Conservation (phyloP, 2,329 filamentous ascomycete genomes). For the Myriosclerotinia curreyana region DNA sequence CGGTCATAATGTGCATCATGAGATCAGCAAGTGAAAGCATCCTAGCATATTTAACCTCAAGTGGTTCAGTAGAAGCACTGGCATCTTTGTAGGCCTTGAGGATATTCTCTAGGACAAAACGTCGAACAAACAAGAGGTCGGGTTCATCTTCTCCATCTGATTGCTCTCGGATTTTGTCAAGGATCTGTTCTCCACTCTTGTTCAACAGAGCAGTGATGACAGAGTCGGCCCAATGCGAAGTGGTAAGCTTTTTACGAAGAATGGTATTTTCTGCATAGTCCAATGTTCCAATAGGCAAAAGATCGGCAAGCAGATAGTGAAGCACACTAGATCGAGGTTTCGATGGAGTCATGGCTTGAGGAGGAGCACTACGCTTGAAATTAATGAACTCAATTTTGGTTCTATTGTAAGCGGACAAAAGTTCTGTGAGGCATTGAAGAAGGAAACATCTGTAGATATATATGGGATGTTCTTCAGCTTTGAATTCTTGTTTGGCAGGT, state of each 20-base stretch:
- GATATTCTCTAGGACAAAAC: conserved; percentile 91
- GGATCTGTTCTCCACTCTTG: conserved; percentile 76
- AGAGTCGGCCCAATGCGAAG: conserved; percentile 80
- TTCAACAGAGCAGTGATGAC: conserved; percentile 83
- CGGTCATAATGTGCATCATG: conserved; percentile 87
- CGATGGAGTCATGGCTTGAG: conserved; percentile 77
- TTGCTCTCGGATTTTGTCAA: conserved; percentile 54
- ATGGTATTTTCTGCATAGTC: conserved; percentile 70
- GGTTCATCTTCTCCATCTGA: conserved; percentile 73
- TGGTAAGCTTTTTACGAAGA: conserved; percentile 81
- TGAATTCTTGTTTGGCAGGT: conserved; percentile 74
- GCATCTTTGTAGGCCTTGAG: conserved; percentile 91
- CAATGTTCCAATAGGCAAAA: conserved; percentile 62
- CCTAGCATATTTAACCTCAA: conserved; percentile 83
- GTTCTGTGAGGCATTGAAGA: conserved; percentile 84
- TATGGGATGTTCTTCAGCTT: conserved; percentile 88
- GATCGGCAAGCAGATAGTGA: conserved; percentile 85
- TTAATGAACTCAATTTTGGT: conserved; percentile 99
- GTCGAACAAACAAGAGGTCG: conserved; percentile 86
- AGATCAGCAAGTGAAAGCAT: conserved; percentile 86
- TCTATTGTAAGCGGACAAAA: conserved; percentile 86
- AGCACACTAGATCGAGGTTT: conserved; percentile 90
- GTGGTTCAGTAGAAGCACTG: conserved; percentile 69
- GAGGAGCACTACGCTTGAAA: conserved; percentile 87
- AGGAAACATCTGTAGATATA: conserved; percentile 97